phyloP scores from a whole-genome alignment of 345 rosid genomes.

The Adansonia digitata region DNA sequence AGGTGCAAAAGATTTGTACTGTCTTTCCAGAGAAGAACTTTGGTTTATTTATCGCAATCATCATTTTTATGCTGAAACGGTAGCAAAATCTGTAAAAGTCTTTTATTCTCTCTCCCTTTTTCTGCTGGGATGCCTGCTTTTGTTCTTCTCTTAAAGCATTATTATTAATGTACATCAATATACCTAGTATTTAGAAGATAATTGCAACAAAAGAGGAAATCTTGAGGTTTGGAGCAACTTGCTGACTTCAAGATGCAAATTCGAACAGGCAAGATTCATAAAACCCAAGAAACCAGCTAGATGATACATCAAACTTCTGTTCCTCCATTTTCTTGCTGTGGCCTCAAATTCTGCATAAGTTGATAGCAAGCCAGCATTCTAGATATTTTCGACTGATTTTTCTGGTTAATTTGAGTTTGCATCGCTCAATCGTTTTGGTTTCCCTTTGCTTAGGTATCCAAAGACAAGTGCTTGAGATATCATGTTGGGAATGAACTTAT shows the following conservation, averaged over 20 bases:
- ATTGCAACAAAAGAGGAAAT: not conserved
- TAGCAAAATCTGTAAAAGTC: too few relatives aligned
- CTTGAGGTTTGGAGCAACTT: not conserved
- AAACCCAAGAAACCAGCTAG: not conserved
- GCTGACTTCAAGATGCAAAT: not conserved
- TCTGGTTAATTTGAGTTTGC: not conserved
- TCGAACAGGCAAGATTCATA: not conserved
- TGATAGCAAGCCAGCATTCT: not conserved
- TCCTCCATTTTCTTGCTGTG: not conserved
- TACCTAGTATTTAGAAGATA: not conserved
- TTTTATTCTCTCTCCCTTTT: not conserved
- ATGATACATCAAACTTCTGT: not conserved
- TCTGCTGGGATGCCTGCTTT: not conserved
- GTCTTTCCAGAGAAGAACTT: not conserved
- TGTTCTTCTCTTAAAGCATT: not conserved
- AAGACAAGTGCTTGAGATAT: slow-evolving; percentile 91
- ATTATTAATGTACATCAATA: not conserved
- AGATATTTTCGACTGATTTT: not conserved
- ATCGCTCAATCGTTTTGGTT: not conserved
- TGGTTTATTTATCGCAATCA: not conserved
- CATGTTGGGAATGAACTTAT: slow-evolving; percentile 94
- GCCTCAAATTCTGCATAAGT: not conserved
- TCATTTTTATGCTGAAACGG: not conserved
- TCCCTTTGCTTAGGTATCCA: slow-evolving; percentile 51
- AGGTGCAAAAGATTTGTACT: not conserved